Base-by-base conservation (phyloP, 257 asterid genomes). In the Knoxia roxburghii region DNA sequence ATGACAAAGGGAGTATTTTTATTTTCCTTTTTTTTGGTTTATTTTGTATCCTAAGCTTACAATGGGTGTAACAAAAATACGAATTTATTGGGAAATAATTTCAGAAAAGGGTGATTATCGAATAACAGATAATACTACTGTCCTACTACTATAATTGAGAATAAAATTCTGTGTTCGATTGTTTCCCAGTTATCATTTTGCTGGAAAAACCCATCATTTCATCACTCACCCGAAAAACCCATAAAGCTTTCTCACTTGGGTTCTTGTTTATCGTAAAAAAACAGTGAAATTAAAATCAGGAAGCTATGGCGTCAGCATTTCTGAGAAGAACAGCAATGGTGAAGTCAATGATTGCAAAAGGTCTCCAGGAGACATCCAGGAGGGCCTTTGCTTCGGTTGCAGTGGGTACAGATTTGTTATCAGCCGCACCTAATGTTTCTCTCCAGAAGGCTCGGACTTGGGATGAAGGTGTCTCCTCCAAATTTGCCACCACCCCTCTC, bases 391-490 rank as follows among this genome's bases (percentile, higher is more conserved):
- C 97, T 8, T 85, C 99, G 71, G 74, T 85, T 68, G 93, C 92
- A 29, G 95, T 78, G 70, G 99, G 99, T 6, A 67, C 90, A 29
- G 92, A 90, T 68, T 75, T 88, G 78, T 72, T 91, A 26, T 83
- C 86, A 6, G 82, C 87, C 64, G 92, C 92, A 9, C 83, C 95
- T 15, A 86, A 80, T 76, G 84, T 84, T 52, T 79, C 97, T 62
- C 92, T 93, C 68, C 97, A 88, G 82, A 86, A 79, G 71, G 97
- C 99, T 70, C 90, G 97, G 66, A 66, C 96, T 17, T 93, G 99
- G 99, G 96, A 93, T 67, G 97, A 90, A 40, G 97, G 99, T 53
- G 94, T 88, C 67, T 86, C 96, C 24, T 90, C 97, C 73, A 86
- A 93, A 53, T 93, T 93, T 73, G 75, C 97, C 60, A 85, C 95